Base-by-base conservation (phyloP, 2,329 filamentous ascomycete genomes). In the Rosellinia necatrix region DNA sequence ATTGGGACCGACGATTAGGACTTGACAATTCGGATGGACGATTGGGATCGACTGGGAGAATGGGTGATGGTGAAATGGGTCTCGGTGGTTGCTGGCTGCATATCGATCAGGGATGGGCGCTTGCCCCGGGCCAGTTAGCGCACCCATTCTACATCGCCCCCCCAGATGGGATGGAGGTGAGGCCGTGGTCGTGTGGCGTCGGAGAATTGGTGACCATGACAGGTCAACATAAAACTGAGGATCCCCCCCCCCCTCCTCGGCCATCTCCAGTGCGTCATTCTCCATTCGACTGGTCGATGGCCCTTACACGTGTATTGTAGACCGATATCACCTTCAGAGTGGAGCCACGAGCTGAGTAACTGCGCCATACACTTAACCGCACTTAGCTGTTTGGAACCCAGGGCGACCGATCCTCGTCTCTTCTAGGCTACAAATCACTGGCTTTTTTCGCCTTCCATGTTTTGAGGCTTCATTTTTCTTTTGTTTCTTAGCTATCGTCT, bases 221-320 rank as follows among this genome's bases (percentile, higher is more conserved):
- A n/a, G n/a, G n/a, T n/a, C n/a, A n/a, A n/a, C n/a, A n/a, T n/a
- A n/a, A n/a, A n/a, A n/a, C n/a, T n/a, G n/a, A n/a, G n/a, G n/a
- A n/a, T n/a, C n/a, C n/a, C n/a, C n/a, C n/a, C n/a, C n/a, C n/a
- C n/a, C n/a, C n/a, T n/a, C n/a, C n/a, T n/a, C n/a, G n/a, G 30
- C 49, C 46, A 35, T 49, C 48, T 25, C 21, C 21, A 44, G 15
- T 49, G 51, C 47, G 42, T 29, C 22, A 27, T 9, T n/a, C 44
- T 13, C 5, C 42, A 22, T 52, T 58, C 46, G 52, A 61, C 46
- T 61, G 59, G 59, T 29, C 21, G 35, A 25, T 15, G 32, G n/a
- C 22, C 10, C 38, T 53, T 61, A 61, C 59, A 61, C 59, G 58
- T 61, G 44, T 56, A 47, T 25, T 30, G n/a, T 24, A 41, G 34